Conservation (phyloP, 331 rosid species). For the Quercus phellos region DNA sequence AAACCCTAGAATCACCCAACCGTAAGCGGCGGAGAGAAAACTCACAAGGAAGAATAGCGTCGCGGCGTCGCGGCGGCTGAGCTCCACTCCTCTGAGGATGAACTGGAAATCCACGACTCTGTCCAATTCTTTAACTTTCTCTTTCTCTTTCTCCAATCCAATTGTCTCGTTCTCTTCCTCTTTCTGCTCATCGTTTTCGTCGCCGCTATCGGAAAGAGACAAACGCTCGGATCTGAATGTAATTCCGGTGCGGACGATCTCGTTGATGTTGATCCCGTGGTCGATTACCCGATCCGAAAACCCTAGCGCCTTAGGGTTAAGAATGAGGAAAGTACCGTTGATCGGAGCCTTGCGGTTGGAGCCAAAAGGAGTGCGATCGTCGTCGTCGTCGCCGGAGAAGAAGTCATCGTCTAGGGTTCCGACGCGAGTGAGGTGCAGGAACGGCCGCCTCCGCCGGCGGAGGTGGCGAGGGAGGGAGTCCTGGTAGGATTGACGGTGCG, state of each 20-base stretch:
- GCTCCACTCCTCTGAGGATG: conserved; percentile 59
- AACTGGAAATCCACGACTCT: conserved; percentile 54
- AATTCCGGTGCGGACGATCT: conserved; percentile 61
- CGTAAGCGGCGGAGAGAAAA: conserved; percentile 76
- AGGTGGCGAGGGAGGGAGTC: conserved; percentile 21
- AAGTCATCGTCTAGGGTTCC: conserved; percentile 92
- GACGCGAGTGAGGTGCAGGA: conserved; percentile 83
- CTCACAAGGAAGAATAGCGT: conserved; percentile 63
- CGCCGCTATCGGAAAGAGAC: conserved; percentile 6
- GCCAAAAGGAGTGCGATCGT: conserved; percentile 55
- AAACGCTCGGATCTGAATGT: conserved; percentile 37
- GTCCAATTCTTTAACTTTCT: conserved; percentile 34
- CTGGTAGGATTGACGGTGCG: conserved; percentile 11
- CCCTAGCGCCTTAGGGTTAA: conserved; percentile 38
- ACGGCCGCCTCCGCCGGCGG: conserved; percentile 60
- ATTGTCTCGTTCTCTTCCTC: conserved; percentile 10
- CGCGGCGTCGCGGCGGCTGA: conserved; percentile 68
- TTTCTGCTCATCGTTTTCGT: conserved; percentile 4
- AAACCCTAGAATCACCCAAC: conserved; percentile 85
- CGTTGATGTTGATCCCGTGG: conserved; percentile 66
- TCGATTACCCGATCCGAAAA: conserved; percentile 66
- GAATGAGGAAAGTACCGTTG: conserved; percentile 45
- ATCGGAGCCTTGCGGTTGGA: conserved; percentile 27
- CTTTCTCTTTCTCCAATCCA: conserved; percentile 33
- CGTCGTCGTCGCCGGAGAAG: conserved; percentile 83